Evolutionary conservation across 768 basidiomycete species (phyloP), one percentile per base, ranked within the genome.

Genomic region (Russula emetica): DNA sequence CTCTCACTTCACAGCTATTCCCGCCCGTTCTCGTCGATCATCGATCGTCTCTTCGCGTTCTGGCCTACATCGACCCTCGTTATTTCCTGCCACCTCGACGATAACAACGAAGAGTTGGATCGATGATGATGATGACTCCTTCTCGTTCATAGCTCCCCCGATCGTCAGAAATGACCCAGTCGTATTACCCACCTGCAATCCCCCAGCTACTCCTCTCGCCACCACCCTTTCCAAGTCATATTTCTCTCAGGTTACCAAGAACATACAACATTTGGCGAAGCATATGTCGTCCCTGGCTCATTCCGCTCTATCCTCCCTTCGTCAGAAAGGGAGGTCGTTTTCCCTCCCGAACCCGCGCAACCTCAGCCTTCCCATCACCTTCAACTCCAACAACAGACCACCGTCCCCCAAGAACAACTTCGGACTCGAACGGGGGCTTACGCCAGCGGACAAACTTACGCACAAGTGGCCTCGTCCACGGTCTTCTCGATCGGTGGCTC

Each of bases 401-500:
- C 18, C 58, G 22, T 44, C 58, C 20, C 30, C 40, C 9, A 55
- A 34, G 38, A 32, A 16, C 10, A 16, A 10, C 38, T 11, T 26
- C 16, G 36, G 44, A 24, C 18, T 28, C 28, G 16, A 38, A 20
- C 53, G 9, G 13, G n/a, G 28, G 9, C 30, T 42, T 45, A 1
- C n/a, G 20, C 24, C 57, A 13, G 53, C 53, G 30, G 74, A 76
- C 60, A 81, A 78, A 66, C 79, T 83, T 62, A 83, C 82, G 6
- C 71, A 77, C 54, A 83, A 83, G 69, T 83, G 82, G 78, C 82
- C 82, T 1, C 71, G 74, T 11, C 82, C 80, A 32, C 74, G 69
- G 42, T 72, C 73, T 16, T 55, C 77, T 55, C 55, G 65, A 20
- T 58, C 51, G 34, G 20, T 34, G 2, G 59, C 62, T 36, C 56